Evolutionary conservation across 192 early-diverging fungal genomes (phyloP).

Genomic region (Rhizophagus sp.): DNA sequence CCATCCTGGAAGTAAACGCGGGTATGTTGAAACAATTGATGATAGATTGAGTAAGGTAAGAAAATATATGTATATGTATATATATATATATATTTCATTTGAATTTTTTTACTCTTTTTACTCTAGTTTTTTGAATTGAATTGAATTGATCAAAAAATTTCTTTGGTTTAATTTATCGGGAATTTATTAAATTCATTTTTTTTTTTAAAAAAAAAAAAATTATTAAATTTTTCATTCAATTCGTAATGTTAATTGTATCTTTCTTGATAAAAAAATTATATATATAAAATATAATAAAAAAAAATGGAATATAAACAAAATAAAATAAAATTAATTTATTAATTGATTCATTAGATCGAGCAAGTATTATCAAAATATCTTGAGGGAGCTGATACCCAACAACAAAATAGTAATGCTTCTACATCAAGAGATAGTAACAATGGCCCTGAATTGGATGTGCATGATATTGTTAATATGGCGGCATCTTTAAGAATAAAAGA

Average conservation of each 20-base stretch:
- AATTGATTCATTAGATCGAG: slow-evolving; percentile 15
- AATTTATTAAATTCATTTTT: neutral
- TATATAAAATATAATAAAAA: no score
- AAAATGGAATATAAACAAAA: no score
- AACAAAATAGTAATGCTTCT: neutral
- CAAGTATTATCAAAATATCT: slow-evolving; percentile 19
- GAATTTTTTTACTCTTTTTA: no score
- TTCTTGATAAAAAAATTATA: neutral
- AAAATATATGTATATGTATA: neutral
- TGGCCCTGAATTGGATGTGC: neutral
- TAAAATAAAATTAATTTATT: no score
- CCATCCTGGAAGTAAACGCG: slow-evolving; percentile 68
- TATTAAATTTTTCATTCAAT: neutral
- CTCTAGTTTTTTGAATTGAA: no score
- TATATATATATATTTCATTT: neutral
- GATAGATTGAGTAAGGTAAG: slow-evolving; percentile 52
- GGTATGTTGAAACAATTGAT: slow-evolving; percentile 75
- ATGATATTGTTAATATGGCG: slow-evolving; percentile 12
- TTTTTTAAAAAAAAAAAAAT: neutral
- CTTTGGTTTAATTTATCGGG: neutral
- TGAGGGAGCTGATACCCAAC: slow-evolving; percentile 19
- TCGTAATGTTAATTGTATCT: neutral
- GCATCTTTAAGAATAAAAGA: neutral
- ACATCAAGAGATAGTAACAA: neutral
- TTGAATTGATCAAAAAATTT: no score